Conservation (phyloP, 73 alveolate genomes). For the Paramecium sonneborni region DNA sequence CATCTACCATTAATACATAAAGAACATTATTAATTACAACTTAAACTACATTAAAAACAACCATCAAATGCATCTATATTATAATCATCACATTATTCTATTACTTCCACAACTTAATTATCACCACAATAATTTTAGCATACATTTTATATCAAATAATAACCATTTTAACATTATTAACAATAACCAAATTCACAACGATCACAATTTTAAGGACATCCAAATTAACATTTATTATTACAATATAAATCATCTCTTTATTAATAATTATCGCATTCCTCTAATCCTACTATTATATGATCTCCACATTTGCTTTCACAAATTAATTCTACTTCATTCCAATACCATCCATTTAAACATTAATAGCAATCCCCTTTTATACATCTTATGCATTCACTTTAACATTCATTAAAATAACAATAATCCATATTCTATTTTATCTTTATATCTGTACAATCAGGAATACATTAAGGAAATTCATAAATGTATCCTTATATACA, state of each 20-base stretch:
- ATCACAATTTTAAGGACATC: background rate
- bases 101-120: background rate
- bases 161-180: background rate
- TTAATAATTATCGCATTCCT: background rate
- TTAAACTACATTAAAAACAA: constrained; percentile 62
- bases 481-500: background rate
- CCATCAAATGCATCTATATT: constrained; percentile 61
- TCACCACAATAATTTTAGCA: constrained; percentile 41
- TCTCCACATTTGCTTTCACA: constrained; percentile 4
- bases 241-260: background rate
- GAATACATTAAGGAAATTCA: background rate
- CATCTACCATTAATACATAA: constrained; percentile 56
- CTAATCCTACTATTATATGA: background rate
- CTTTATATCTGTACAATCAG: background rate
- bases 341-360: background rate
- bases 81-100: constrained; percentile 49
- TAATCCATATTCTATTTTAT: background rate
- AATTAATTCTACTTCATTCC: background rate
- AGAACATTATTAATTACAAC: background rate
- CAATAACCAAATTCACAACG: background rate
- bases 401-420: background rate
- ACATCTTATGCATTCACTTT: background rate
- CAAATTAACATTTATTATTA: background rate
- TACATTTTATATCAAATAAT: background rate
- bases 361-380: background rate